Base-by-base conservation (phyloP, 2,329 filamentous ascomycete species). In the Colletotrichum sp. region DNA sequence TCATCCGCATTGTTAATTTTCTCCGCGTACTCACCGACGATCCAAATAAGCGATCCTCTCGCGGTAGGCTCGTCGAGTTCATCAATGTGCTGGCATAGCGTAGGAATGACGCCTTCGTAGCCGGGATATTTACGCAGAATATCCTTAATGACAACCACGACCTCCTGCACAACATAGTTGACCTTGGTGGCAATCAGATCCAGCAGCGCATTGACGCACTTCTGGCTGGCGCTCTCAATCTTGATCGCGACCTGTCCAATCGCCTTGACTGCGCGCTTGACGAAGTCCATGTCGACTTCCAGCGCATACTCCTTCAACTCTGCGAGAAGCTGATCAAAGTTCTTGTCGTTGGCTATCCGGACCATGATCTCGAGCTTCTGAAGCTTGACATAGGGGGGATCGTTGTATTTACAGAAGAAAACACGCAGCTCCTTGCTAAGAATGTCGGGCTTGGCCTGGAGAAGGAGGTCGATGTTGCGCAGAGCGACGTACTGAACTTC, bases 391-490 rank as follows among this genome's bases (percentile, higher is more conserved):
- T 99, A 99, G 26, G 96, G 96, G 3, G 97, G 96, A 80, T 99
- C 97, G 83, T 99, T 99, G 88, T 99, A 99, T 87, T 99, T 99
- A 93, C 97, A 99, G 88, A 99, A 99, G 88, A 99, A 99, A 10
- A 99, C 97, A 60, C 97, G 93, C 81, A 99, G 92, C 85, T 99
- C 97, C 85, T 99, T 99, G 89, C 95, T 98, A 12, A 99, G 90
- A 72, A 99, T 98, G 80, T 98, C 96, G 13, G 97, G 96, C 85
- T 98, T 96, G 80, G 98, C 97, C 85, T 99, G 97, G 30, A 99
- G 90, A 7, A 99, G 90, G 39, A 99, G 92, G 80, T 99, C 97
- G 81, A 99, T 99, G 84, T 99, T 99, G 78, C 96, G 91, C 66
- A 99, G 88, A 16, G 97, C 97, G 72, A 99, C 97, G 83, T 99